phyloP scores from a whole-genome alignment of 106 monocot species.

The Dendrobium officinale region DNA sequence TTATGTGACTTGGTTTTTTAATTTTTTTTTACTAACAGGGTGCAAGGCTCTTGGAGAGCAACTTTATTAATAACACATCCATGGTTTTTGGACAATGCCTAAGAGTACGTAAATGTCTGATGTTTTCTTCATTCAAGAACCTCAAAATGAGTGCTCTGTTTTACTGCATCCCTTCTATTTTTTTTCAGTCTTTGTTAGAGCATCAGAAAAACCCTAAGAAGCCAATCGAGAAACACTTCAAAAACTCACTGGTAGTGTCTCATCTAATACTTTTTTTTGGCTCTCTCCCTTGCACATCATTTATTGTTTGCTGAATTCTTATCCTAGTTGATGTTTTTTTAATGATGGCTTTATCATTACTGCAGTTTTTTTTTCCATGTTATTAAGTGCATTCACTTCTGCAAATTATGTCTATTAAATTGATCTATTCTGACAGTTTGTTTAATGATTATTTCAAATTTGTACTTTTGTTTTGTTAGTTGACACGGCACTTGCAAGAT shows the following conservation, averaged over 20 bases:
- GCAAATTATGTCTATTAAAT: background rate
- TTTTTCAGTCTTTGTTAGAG: slow-evolving; percentile 67
- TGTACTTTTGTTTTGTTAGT: slow-evolving; percentile 22
- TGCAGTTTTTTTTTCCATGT: slow-evolving; percentile 1
- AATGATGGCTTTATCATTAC: background rate
- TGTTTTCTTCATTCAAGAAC: background rate
- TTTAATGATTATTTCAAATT: background rate
- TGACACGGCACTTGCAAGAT: slow-evolving; percentile 75
- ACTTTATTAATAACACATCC: slow-evolving; percentile 87
- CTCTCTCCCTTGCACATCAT: background rate
- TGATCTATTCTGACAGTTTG: background rate
- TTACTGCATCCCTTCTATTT: background rate
- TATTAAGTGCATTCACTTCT: background rate
- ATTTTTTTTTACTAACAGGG: slow-evolving; percentile 39
- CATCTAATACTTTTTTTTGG: background rate
- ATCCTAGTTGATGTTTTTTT: background rate
- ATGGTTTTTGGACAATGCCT: slow-evolving; percentile 87
- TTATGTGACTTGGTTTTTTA: background rate
- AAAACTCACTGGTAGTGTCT: slow-evolving; percentile 68
- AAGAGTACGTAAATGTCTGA: slow-evolving; percentile 34
- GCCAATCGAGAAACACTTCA: slow-evolving; percentile 70
- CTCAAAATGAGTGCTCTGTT: background rate
- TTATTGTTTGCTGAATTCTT: background rate
- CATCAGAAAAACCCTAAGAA: slow-evolving; percentile 76
- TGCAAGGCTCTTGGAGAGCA: slow-evolving; percentile 59